Conservation (phyloP, 257 asterid genomes). For the Solanum pinnatisectum region DNA sequence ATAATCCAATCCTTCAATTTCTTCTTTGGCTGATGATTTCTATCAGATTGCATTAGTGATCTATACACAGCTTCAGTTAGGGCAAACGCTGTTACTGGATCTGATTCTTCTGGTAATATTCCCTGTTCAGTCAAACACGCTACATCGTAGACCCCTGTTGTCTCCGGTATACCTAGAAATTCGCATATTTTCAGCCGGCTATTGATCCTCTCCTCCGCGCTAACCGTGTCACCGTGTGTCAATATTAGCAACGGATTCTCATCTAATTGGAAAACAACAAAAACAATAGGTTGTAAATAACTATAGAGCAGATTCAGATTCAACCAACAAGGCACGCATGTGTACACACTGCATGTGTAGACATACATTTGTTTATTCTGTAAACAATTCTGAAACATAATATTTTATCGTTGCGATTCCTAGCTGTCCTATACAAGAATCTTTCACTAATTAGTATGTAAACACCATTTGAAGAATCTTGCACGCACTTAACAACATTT, state of each 20-base stretch:
- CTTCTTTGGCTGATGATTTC: conserved; percentile 46
- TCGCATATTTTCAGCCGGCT: conserved; percentile 39
- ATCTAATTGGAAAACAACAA: conserved; percentile 19
- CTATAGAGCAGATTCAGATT: not conserved
- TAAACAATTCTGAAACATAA: not conserved
- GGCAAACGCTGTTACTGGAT: conserved; percentile 49
- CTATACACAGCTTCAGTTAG: conserved; percentile 49
- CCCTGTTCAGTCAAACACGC: conserved; percentile 59
- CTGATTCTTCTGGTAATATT: conserved; percentile 45
- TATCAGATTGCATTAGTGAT: conserved; percentile 47
- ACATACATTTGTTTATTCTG: not conserved
- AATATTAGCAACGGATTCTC: conserved; percentile 52
- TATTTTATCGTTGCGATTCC: not conserved
- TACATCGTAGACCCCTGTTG: conserved; percentile 55
- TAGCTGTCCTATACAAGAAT: not conserved
- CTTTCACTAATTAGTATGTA: not conserved
- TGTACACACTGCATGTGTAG: not conserved
- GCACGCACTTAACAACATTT: not conserved
- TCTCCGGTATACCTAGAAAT: conserved; percentile 43
- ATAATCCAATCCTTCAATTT: conserved; percentile 26
- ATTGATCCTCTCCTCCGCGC: conserved; percentile 37
- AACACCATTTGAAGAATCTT: not conserved
- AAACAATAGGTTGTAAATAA: not conserved
- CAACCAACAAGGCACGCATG: not conserved
- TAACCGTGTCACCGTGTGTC: conserved; percentile 52